Evolutionary conservation across 441 rosid species (phyloP).

Genomic region (Gossypium aridum): DNA sequence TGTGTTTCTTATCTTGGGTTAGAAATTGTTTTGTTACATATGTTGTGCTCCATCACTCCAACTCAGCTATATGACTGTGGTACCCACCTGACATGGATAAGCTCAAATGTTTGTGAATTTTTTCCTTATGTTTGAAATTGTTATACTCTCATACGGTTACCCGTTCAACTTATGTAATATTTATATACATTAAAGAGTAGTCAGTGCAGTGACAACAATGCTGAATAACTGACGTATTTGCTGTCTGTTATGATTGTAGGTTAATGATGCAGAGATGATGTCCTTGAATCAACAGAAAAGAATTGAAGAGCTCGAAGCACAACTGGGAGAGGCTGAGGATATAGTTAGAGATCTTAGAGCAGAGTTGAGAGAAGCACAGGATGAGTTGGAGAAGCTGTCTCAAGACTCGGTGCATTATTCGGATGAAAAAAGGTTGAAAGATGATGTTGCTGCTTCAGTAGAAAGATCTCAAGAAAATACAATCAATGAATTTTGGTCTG

Average conservation of each 20-base stretch:
- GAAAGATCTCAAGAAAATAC: slow-evolving; percentile 23
- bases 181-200: background rate
- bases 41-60: background rate
- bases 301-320: slow-evolving; percentile 87
- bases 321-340: slow-evolving; percentile 87
- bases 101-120: background rate
- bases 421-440: slow-evolving; percentile 16
- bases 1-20: background rate
- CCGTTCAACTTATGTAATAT: background rate
- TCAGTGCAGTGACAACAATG: background rate
- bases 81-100: background rate
- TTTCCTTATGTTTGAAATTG: background rate
- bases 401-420: slow-evolving; percentile 21
- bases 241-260: slow-evolving; percentile 32
- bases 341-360: slow-evolving; percentile 77
- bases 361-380: slow-evolving; percentile 61
- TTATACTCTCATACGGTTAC: background rate
- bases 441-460: slow-evolving; percentile 17
- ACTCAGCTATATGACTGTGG: background rate
- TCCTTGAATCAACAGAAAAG: slow-evolving; percentile 51
- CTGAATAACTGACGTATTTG: background rate
- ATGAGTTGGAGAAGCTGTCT: slow-evolving; percentile 48
- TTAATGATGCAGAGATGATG: slow-evolving; percentile 50
- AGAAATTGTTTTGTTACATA: background rate
- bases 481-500: slow-evolving; percentile 21